A percentile compares a stretch with the other conserved stretches of the same genome.
phyloP scores from a whole-genome alignment of 441 rosid genomes.

The Erodium chrysanthum region DNA sequence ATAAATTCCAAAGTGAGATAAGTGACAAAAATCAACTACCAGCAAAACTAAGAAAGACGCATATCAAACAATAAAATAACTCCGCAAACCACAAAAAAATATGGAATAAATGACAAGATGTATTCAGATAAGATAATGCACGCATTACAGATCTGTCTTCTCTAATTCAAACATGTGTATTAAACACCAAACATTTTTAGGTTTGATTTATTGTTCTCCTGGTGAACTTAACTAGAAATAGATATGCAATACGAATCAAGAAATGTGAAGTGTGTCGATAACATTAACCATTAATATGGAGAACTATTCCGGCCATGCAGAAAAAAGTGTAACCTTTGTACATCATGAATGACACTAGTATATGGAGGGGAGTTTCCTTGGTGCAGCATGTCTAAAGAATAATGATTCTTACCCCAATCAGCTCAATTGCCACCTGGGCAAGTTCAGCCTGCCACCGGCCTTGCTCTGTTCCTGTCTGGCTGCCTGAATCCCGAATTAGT shows the following conservation, averaged over 20 bases:
- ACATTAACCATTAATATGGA: not conserved
- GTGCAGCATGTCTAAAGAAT: conserved; percentile 2
- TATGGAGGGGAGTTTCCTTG: not conserved
- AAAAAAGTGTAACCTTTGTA: not conserved
- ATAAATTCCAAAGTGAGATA: not conserved
- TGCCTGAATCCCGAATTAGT: conserved; percentile 85
- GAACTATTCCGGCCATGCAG: not conserved
- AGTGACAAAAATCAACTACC: not conserved
- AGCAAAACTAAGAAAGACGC: not conserved
- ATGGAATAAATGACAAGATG: not conserved
- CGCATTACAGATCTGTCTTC: not conserved
- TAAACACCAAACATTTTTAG: not conserved
- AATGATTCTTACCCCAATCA: conserved; percentile 58
- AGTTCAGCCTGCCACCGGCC: conserved; percentile 96
- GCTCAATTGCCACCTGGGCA: conserved; percentile 92
- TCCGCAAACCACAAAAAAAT: not conserved
- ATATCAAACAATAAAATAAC: not conserved
- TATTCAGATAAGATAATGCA: not conserved
- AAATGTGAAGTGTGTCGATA: not conserved
- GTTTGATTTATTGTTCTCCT: not conserved
- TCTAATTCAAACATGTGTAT: not conserved
- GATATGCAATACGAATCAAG: not conserved
- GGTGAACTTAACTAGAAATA: not conserved
- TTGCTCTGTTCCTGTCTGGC: conserved; percentile 80
- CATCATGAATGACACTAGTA: not conserved